phyloP scores from a whole-genome alignment of 345 rosid species.

The Gossypium anomalum region DNA sequence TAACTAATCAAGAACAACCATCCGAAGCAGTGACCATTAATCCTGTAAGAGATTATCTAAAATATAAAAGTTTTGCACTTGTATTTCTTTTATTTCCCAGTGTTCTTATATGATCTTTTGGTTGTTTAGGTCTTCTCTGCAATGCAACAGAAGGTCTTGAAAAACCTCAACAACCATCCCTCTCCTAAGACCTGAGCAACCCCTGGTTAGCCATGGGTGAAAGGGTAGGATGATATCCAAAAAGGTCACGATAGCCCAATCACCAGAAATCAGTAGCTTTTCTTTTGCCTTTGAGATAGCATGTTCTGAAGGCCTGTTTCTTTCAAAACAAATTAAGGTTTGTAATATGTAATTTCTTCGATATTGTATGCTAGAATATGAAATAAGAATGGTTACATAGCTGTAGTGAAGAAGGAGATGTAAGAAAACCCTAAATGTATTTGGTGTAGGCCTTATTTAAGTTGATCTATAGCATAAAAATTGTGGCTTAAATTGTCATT shows the following conservation, averaged over 20 bases:
- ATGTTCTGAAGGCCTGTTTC: neutral
- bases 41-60: conserved; percentile 47
- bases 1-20: conserved; percentile 80
- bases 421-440: neutral
- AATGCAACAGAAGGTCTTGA: conserved; percentile 58
- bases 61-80: neutral
- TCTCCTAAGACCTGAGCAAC: conserved; percentile 52
- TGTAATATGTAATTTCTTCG: neutral
- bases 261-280: conserved; percentile 53
- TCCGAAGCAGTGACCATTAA: conserved; percentile 64
- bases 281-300: neutral
- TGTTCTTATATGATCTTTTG: conserved; percentile 1
- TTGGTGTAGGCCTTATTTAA: neutral
- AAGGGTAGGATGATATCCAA: conserved; percentile 77
- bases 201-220: conserved; percentile 66
- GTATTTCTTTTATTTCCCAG: neutral
- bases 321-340: neutral
- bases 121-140: conserved; percentile 61
- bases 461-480: neutral
- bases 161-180: conserved; percentile 51
- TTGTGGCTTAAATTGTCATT: neutral
- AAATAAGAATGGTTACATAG: neutral
- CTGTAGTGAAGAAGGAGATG: conserved; percentile 3
- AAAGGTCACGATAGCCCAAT: conserved; percentile 43
- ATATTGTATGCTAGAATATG: neutral